These are phyloP conservation scores for Ciborinia camelliae DNA, from an alignment of 2,329 filamentous ascomycete species.

Conservation along the genomic window DNA sequence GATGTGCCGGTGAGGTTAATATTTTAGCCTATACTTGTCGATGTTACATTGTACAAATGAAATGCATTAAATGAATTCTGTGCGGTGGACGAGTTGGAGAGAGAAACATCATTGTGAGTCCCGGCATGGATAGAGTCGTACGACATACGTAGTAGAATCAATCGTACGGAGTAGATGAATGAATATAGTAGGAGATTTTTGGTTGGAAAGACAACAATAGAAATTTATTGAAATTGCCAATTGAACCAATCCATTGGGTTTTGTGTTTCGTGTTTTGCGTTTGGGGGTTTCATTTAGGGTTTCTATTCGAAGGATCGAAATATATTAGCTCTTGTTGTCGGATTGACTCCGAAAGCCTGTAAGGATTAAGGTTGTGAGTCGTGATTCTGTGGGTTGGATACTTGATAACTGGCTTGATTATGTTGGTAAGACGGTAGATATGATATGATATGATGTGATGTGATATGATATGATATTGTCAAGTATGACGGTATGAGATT, in stretches of 20 bases:
- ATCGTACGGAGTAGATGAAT: background rate
- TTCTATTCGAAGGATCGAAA: background rate
- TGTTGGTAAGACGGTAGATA: background rate
- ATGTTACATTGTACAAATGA: background rate
- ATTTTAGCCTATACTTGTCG: background rate
- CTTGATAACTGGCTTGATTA: background rate
- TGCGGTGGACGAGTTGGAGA: background rate
- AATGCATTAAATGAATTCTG: background rate
- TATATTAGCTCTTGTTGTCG: conserved; percentile 1
- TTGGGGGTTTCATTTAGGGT: background rate
- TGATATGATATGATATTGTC: no score
- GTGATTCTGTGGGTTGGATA: background rate
- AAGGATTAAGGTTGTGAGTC: conserved; percentile 3
- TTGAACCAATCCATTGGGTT: background rate
- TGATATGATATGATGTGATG: no score
- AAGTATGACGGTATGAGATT: background rate
- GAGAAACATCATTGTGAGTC: background rate
- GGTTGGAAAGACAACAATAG: background rate
- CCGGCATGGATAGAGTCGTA: background rate
- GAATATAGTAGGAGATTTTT: background rate
- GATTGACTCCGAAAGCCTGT: conserved; percentile 14
- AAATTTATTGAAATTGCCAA: background rate
- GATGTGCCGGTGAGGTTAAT: background rate
- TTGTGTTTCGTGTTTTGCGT: background rate
- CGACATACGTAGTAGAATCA: background rate